Base-by-base conservation (phyloP, 805 yeast species). In the Lipomyces yamanashiensis region DNA sequence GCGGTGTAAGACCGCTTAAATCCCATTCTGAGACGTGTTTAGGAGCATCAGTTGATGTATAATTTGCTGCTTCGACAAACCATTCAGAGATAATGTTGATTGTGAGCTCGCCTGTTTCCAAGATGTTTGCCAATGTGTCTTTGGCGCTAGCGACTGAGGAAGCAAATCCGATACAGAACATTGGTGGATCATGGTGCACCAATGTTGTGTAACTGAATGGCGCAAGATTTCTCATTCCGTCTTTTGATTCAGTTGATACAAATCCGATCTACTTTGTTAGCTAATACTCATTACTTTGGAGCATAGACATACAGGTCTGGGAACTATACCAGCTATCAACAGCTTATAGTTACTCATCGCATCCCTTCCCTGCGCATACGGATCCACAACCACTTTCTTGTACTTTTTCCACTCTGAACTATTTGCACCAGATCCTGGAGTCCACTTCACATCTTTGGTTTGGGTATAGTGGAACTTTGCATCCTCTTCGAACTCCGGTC, bases 31-130 rank as follows among this genome's bases (percentile, higher is more conserved):
- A 82, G 15, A 81, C 77, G 1, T 76, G 82, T 0, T 71, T 50
- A 4, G 88, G 88, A 1, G 85, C 79, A 67, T 79, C 74, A 34
- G 77, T 77, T n/a, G 81, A 74, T 10, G 84, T 73, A 63, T 74
- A 80, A 70, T 86, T 85, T 7, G 88, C 87, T 23, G 88, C 89
- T 64, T 86, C 89, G 34, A 81, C 74, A 67, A 85, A 83, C 88
- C 87, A 86, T 72, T 86, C 89, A 56, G 84, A 78, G 47, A 86
- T 79, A 50, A 86, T 78, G 71, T 81, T 86, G 67, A 86, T 80
- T 19, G 87, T 83, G 59, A 81, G 78, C 70, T 86, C 89, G 1
- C 74, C 76, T 1, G 85, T 84, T 23, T 80, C 84, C 36, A 82
- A 69, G n/a, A 85, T 71, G 70, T 85, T 85, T 8, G 67, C 68